phyloP scores from a whole-genome alignment of 2,329 filamentous ascomycete species.

The Aureobasidium sp. region DNA sequence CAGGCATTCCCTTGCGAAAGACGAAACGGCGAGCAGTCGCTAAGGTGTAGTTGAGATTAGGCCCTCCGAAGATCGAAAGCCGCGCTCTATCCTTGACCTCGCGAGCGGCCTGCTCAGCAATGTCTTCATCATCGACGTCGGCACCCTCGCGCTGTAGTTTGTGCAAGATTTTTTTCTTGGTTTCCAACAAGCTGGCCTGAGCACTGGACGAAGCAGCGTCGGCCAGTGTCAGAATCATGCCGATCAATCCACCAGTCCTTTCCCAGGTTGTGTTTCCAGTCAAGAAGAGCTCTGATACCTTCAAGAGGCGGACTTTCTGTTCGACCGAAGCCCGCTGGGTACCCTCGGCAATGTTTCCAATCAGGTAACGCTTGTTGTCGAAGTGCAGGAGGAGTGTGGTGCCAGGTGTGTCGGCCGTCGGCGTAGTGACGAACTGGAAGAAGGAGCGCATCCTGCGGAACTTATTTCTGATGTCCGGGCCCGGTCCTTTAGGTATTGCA shows the following conservation, averaged over 20 bases:
- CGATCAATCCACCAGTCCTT: conserved; percentile 73
- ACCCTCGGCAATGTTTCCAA: conserved; percentile 77
- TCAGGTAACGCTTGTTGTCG: conserved; percentile 73
- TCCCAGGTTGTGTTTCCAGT: conserved; percentile 71
- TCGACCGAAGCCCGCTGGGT: conserved; percentile 70
- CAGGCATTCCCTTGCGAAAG: conserved; percentile 71
- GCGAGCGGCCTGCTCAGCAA: conserved; percentile 23
- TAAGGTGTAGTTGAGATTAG: conserved; percentile 71
- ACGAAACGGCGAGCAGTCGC: conserved; percentile 81
- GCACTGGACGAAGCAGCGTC: conserved; percentile 50
- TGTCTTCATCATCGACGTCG: conserved; percentile 19
- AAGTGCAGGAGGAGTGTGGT: conserved; percentile 72
- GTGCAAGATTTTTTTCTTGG: conserved; percentile 31
- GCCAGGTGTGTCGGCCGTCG: conserved; percentile 81
- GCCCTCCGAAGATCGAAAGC: conserved; percentile 68
- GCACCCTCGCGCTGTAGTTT: conserved; percentile 28
- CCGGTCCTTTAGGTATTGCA: not conserved
- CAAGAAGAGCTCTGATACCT: conserved; percentile 72
- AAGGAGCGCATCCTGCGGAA: conserved; percentile 58
- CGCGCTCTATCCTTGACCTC: conserved; percentile 30
- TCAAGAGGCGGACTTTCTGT: conserved; percentile 56
- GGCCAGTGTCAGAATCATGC: conserved; percentile 76
- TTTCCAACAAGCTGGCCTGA: conserved; percentile 36
- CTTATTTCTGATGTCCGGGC: too few relatives aligned
- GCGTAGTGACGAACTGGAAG: conserved; percentile 70